Base-by-base conservation (phyloP, 805 yeast species). In the Priceomyces castillae region DNA sequence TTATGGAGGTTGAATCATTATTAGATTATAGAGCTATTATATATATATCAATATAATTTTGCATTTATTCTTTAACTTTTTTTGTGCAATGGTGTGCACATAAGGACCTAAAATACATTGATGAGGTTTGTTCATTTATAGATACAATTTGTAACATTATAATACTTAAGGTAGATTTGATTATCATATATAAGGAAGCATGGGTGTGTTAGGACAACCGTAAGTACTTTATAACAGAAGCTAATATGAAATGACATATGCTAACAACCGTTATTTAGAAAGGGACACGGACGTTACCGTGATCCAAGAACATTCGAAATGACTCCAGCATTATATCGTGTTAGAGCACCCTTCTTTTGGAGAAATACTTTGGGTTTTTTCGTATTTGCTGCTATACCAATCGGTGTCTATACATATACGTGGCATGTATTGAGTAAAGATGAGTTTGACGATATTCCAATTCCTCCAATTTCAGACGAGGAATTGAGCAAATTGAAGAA, bases 281-380 rank as follows among this genome's bases (percentile, higher is more conserved):
- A 69, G 52, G 68, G 70, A 33, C 76, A 71, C 51, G 61, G 59
- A 50, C 66, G 69, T 44, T 71, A 71, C 52, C 66, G 74, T 51
- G 87, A 86, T 62, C 84, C 81, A 30, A 69, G 71, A 50, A 86
- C 90, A 26, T 84, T 79, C 66, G 84, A 84, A 58, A 90, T 90
- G 92, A 87, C 97, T 1, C 96, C 96, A 12, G 96, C 97, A 4
- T 81, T 92, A 75, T 73, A 88, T 52, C 76, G 98, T 51, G 97
- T 96, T 37, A 79, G 98, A 64, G 74, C 77, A 47, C 97, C 96
- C 34, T 92, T 79, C 59, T 87, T 90, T 67, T 79, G 82, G 77
- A 80, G 75, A 56, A 92, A 90, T 62, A 77, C 84, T 58, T 69
- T 79, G 15, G 78, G 82, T 0, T 78, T 90, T 40, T 71, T 71